Percentiles rank a stretch among this genome's conserved stretches.
These are phyloP conservation scores for Tephrocybe sp. DNA, from an alignment of 768 basidiomycete genomes.

Conservation along the genomic window DNA sequence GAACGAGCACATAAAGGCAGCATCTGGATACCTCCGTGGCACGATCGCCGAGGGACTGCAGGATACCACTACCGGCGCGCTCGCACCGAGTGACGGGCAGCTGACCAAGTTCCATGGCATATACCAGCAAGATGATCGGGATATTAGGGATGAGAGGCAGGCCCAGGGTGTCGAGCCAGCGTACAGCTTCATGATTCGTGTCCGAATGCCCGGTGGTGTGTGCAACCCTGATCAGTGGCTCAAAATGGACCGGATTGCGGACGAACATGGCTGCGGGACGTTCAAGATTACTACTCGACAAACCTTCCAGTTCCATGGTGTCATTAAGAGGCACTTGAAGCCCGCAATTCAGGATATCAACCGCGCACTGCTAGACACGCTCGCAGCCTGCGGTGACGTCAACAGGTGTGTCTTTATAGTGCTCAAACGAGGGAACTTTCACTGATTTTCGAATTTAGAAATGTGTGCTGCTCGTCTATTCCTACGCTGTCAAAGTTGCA, in stretches of 20 bases:
- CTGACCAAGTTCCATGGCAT: slow-evolving; percentile 98
- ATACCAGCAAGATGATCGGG: slow-evolving; percentile 96
- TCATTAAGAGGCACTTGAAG: slow-evolving; percentile 96
- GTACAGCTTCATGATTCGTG: slow-evolving; percentile 98
- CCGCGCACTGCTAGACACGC: slow-evolving; percentile 83
- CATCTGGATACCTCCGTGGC: slow-evolving; percentile 89
- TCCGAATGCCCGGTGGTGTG: slow-evolving; percentile 94
- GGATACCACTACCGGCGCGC: slow-evolving; percentile 85
- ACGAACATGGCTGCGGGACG: slow-evolving; percentile 89
- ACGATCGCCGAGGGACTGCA: slow-evolving; percentile 91
- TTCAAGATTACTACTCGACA: slow-evolving; percentile 97
- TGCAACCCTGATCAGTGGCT: slow-evolving; percentile 92
- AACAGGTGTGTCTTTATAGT: slow-evolving; percentile 59
- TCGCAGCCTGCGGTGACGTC: slow-evolving; percentile 98
- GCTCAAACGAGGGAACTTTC: background rate
- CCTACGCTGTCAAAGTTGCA: slow-evolving; percentile 89
- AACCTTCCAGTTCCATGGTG: slow-evolving; percentile 99
- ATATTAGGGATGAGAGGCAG: slow-evolving; percentile 95
- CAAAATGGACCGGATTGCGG: slow-evolving; percentile 93
- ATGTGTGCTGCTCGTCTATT: slow-evolving; percentile 89
- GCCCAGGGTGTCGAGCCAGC: slow-evolving; percentile 93
- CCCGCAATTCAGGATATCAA: slow-evolving; percentile 97
- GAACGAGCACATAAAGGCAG: slow-evolving; percentile 99
- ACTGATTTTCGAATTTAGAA: slow-evolving; percentile 42
- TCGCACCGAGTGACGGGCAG: slow-evolving; percentile 88